phyloP scores from a whole-genome alignment of 2,329 filamentous ascomycete species.

The Beauveria rudraprayagi region DNA sequence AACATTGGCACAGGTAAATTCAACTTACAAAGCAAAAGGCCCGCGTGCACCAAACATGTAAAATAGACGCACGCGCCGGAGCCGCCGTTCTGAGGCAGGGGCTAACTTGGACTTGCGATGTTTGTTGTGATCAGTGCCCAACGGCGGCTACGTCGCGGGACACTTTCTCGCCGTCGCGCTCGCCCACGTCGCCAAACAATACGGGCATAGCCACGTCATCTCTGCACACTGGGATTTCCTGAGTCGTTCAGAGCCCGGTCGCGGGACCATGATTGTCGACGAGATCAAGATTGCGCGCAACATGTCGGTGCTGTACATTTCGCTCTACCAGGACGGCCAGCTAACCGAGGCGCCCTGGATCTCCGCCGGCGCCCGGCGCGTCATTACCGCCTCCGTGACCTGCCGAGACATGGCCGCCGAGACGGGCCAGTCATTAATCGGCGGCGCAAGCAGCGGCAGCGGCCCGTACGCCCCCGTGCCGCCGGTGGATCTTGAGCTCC shows the following conservation, averaged over 20 bases:
- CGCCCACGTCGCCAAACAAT: conserved; percentile 23
- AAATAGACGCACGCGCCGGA: no score
- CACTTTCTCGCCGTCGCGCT: conserved; percentile 30
- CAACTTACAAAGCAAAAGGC: no score
- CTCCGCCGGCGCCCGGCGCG: conserved; percentile 22
- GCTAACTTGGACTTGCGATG: no score
- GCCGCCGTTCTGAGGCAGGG: not conserved
- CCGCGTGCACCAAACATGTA: no score
- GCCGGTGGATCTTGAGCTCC: conserved; percentile 20
- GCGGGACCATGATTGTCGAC: conserved; percentile 30
- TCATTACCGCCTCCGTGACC: conserved; percentile 32
- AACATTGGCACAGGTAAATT: conserved; percentile 12
- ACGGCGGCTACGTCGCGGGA: conserved; percentile 38
- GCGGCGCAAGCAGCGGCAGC: conserved; percentile 2
- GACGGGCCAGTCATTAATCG: conserved; percentile 23
- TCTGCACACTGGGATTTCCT: conserved; percentile 35
- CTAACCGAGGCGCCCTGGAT: conserved; percentile 27
- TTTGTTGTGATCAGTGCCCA: conserved; percentile 27
- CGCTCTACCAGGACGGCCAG: conserved; percentile 32
- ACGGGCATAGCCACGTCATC: conserved; percentile 30
- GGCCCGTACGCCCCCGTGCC: conserved; percentile 14
- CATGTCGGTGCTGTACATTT: conserved; percentile 34
- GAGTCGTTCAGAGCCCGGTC: conserved; percentile 29
- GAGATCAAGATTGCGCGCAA: conserved; percentile 34
- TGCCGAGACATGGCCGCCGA: conserved; percentile 26